Evolutionary conservation across 805 yeast species (phyloP).

Genomic region (Metschnikowia gelsemii): DNA sequence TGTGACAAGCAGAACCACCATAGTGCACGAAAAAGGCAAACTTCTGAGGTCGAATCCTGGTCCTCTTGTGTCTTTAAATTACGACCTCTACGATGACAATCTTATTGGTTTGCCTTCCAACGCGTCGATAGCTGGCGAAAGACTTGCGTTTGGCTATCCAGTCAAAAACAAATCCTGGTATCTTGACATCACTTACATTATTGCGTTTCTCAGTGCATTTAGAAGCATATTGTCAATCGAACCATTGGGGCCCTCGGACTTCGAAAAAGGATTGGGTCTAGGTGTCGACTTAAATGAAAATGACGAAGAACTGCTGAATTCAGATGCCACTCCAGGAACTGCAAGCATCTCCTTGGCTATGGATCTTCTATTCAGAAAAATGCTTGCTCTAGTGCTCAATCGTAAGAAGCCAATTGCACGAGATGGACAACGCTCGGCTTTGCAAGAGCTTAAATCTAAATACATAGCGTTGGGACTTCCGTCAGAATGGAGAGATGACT

Average conservation of each 20-base stretch:
- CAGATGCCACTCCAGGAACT: background rate
- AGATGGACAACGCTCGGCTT: slow-evolving; percentile 29
- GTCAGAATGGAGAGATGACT: slow-evolving; percentile 36
- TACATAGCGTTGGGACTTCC: slow-evolving; percentile 35
- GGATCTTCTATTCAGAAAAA: slow-evolving; percentile 32
- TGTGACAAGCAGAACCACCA: slow-evolving; percentile 29
- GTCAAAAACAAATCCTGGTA: slow-evolving; percentile 27
- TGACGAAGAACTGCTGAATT: background rate
- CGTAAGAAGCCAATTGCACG: slow-evolving; percentile 31
- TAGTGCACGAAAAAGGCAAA: slow-evolving; percentile 29
- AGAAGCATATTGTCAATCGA: slow-evolving; percentile 24
- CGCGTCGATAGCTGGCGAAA: slow-evolving; percentile 23
- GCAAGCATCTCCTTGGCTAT: slow-evolving; percentile 28
- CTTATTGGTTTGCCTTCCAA: slow-evolving; percentile 21
- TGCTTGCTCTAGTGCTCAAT: slow-evolving; percentile 37
- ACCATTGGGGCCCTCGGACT: slow-evolving; percentile 37
- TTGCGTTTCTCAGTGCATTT: slow-evolving; percentile 35
- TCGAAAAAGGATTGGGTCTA: slow-evolving; percentile 37
- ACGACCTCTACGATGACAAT: slow-evolving; percentile 40
- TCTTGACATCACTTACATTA: slow-evolving; percentile 32
- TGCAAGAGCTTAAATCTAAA: slow-evolving; percentile 34
- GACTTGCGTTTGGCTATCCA: slow-evolving; percentile 36
- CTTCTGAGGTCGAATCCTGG: slow-evolving; percentile 39
- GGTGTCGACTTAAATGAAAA: slow-evolving; percentile 7
- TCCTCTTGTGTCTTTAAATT: slow-evolving; percentile 36